Evolutionary conservation across 192 early-diverging fungal species (phyloP).

Genomic region (Rhizophagus prolifer): DNA sequence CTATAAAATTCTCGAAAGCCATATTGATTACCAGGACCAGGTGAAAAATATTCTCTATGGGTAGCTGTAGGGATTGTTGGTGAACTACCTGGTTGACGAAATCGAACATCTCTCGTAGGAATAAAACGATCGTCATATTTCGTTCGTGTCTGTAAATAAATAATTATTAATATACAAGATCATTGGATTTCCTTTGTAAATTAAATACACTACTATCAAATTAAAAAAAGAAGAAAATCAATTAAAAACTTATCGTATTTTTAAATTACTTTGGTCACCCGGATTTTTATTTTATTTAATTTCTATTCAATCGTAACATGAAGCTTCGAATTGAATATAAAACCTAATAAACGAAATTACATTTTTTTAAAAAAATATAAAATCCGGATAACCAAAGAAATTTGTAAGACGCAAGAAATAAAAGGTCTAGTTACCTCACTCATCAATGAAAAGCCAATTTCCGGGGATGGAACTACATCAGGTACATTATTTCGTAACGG

Average conservation of each 20-base stretch:
- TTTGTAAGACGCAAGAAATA: neutral
- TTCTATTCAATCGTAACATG: too few species aligned
- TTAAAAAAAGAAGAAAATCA: neutral
- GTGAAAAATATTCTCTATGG: neutral
- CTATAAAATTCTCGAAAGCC: neutral
- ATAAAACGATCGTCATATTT: neutral
- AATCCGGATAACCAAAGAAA: neutral
- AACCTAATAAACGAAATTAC: neutral
- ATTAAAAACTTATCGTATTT: too few species aligned
- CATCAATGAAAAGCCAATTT: neutral
- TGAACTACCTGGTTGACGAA: neutral
- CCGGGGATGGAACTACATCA: constrained; percentile 1
- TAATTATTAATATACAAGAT: neutral
- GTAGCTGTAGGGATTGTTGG: neutral
- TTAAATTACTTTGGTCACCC: neutral
- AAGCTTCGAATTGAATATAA: neutral
- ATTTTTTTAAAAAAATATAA: neutral
- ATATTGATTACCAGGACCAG: neutral
- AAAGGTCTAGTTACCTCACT: neutral
- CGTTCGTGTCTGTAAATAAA: neutral
- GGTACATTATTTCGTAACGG: neutral
- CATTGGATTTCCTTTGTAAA: neutral
- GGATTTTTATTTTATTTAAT: neutral
- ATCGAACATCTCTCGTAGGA: neutral
- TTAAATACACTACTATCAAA: neutral